A percentile compares a stretch with the other conserved stretches of the same genome.
phyloP scores from a whole-genome alignment of 169 alveolate genomes.

The Eimeria acervulina region DNA sequence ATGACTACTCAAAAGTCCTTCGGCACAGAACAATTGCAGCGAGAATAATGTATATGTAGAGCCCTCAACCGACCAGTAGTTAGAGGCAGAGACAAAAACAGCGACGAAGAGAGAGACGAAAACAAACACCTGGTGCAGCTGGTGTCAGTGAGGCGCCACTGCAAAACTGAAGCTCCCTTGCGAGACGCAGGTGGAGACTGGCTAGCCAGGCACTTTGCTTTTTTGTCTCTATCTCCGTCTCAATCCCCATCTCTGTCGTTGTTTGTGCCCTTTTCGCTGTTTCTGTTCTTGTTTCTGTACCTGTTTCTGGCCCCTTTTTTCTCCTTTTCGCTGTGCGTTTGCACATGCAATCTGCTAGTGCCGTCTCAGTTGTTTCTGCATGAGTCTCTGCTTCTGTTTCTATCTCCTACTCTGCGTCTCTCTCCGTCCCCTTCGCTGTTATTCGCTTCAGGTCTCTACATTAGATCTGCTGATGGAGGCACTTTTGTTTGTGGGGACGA shows the following conservation, averaged over 20 bases:
- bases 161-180: not conserved
- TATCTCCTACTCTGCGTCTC: not conserved
- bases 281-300: no score
- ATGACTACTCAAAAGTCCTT: not conserved
- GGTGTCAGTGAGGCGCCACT: not conserved
- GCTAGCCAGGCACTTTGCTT: not conserved
- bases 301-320: no score
- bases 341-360: no score
- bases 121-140: no score
- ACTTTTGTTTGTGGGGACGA: conserved; percentile 15
- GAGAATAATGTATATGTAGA: no score
- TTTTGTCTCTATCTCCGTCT: no score
- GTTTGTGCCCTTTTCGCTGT: no score
- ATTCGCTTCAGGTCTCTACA: not conserved
- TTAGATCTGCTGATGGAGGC: conserved; percentile 39
- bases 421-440: not conserved
- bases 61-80: no score
- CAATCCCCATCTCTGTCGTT: not conserved
- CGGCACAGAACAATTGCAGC: not conserved
- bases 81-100: no score
- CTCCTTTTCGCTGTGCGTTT: no score
- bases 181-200: not conserved
- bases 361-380: no score
- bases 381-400: not conserved
- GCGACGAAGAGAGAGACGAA: no score